phyloP scores from a whole-genome alignment of 2,329 filamentous ascomycete genomes.

The Ceratocystiopsis sp. region DNA sequence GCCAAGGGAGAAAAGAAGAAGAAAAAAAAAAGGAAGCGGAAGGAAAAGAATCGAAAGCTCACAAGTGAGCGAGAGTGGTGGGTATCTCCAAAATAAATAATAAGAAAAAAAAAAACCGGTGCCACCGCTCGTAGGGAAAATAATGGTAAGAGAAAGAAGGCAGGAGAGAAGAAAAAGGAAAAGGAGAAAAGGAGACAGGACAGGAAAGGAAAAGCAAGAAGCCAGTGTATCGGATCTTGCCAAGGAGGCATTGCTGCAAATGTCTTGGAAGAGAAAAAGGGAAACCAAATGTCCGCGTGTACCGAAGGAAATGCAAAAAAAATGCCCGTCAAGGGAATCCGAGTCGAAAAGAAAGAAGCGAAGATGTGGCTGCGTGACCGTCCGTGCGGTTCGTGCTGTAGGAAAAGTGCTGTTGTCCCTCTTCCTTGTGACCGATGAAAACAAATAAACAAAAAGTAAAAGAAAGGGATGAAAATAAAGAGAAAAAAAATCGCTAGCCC shows the following conservation, averaged over 20 bases:
- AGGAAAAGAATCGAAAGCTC: constrained; percentile 4
- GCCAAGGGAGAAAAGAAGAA: constrained; percentile 4
- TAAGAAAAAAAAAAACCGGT: constrained; percentile 7
- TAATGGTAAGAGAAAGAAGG: constrained; percentile 6
- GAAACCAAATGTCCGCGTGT: constrained; percentile 26
- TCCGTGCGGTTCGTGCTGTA: constrained; percentile 28
- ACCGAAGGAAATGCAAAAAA: constrained; percentile 19
- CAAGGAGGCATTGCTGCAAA: constrained; percentile 9
- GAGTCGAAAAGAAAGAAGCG: constrained; percentile 4
- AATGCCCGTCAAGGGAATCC: constrained; percentile 1
- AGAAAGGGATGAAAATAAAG: constrained; percentile 16
- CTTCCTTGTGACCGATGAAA: constrained; percentile 18
- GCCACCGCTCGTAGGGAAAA: constrained; percentile 6
- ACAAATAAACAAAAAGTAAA: constrained; percentile 18
- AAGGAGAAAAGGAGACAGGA: constrained; percentile 14
- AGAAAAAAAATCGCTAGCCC: constrained; percentile 5
- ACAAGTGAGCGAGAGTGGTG: constrained; percentile 3
- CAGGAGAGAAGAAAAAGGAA: constrained; percentile 4
- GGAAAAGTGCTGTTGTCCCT: constrained; percentile 8
- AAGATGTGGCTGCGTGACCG: constrained; percentile 21
- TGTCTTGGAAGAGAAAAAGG: constrained; percentile 9
- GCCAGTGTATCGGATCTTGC: constrained; percentile 4
- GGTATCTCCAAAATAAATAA: constrained; percentile 11
- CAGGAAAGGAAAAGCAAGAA: constrained; percentile 4
- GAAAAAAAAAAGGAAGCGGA: constrained; percentile 10